A percentile compares a stretch with the other conserved stretches of the same genome.
These are phyloP conservation scores for Fragilaria radians DNA, from an alignment of 108 stramenopile genomes.

Conservation along the genomic window DNA sequence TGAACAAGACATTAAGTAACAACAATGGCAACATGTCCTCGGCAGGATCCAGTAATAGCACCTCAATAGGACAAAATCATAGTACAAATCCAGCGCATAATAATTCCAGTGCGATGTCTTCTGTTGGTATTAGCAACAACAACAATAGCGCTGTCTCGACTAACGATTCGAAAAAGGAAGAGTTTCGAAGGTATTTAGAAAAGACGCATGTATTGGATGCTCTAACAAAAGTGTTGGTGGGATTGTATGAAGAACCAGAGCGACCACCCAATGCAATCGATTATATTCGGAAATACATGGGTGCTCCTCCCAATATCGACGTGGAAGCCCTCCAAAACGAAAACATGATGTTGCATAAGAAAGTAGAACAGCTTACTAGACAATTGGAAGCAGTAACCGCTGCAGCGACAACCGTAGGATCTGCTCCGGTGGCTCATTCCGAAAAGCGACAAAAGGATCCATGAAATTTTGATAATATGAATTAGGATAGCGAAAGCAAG, in stretches of 20 bases:
- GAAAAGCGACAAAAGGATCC: no score
- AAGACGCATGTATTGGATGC: conserved; percentile 93
- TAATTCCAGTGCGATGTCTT: no score
- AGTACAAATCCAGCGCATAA: no score
- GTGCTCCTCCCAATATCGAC: conserved; percentile 65
- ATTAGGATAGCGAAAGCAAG: no score
- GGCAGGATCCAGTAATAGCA: no score
- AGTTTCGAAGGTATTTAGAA: conserved; percentile 94
- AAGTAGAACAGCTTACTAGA: conserved; percentile 43
- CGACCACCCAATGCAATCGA: conserved; percentile 87
- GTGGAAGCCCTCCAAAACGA: conserved; percentile 75
- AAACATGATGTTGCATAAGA: conserved; percentile 63
- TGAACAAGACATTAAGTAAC: no score
- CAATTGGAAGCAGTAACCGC: conserved; percentile 29
- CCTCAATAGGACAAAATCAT: no score
- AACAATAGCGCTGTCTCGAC: conserved; percentile 16
- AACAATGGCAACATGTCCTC: no score
- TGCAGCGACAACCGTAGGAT: no score
- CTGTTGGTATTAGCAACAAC: no score
- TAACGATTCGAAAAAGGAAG: conserved; percentile 87
- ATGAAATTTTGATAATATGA: no score
- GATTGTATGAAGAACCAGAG: conserved; percentile 93
- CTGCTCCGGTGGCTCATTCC: no score
- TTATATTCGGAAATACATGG: conserved; percentile 63
- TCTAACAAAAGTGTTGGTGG: conserved; percentile 88